phyloP scores from a whole-genome alignment of 1,139 yeast genomes.

The Magnusiomyces sp. region DNA sequence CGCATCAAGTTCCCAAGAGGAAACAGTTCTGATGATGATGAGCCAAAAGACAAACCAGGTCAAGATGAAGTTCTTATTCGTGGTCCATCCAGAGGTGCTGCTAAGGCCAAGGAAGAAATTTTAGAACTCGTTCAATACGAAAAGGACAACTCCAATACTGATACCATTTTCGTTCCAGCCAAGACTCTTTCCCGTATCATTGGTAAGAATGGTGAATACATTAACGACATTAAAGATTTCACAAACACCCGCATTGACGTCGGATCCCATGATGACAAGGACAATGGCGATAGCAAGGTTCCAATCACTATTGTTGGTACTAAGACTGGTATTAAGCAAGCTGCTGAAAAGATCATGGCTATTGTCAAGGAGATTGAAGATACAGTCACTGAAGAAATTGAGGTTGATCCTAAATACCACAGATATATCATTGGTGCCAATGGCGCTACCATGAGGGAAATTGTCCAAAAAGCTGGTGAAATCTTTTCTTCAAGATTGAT shows the following conservation, averaged over 20 bases:
- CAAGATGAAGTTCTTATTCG: constrained; percentile 65
- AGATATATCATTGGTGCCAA: constrained; percentile 73
- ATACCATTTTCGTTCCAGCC: constrained; percentile 55
- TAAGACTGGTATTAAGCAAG: constrained; percentile 68
- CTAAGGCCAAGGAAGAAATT: constrained; percentile 79
- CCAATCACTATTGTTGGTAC: constrained; percentile 74
- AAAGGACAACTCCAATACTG: constrained; percentile 71
- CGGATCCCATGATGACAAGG: constrained; percentile 35
- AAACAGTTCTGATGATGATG: constrained; percentile 35
- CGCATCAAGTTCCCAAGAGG: constrained; percentile 62
- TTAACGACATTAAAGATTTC: constrained; percentile 74
- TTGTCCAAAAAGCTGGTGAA: constrained; percentile 68
- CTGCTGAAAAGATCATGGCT: constrained; percentile 51
- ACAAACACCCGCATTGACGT: constrained; percentile 70
- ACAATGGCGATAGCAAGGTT: constrained; percentile 28
- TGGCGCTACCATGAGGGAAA: constrained; percentile 68
- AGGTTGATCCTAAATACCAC: constrained; percentile 73
- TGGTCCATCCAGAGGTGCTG: constrained; percentile 89
- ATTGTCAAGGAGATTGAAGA: constrained; percentile 65
- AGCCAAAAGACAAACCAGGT: constrained; percentile 15
- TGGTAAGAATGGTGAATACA: constrained; percentile 80
- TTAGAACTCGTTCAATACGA: constrained; percentile 79
- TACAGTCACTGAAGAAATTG: constrained; percentile 49
- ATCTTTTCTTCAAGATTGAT: constrained; percentile 47
- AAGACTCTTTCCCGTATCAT: constrained; percentile 75